These are phyloP conservation scores for Acer saccharum DNA, from an alignment of 345 rosid species.

Conservation along the genomic window DNA sequence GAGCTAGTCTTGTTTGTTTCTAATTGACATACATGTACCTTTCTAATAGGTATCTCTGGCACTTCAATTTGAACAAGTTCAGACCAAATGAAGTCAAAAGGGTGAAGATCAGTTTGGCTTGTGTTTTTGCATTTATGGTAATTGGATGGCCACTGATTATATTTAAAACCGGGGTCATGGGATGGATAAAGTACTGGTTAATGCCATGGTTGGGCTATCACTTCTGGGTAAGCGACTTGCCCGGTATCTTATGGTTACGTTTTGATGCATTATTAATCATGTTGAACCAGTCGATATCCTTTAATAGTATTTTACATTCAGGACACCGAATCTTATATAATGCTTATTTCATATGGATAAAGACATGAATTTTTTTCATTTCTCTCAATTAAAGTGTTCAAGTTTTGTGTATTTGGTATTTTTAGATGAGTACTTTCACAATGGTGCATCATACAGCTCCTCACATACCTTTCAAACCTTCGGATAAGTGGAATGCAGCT, in stretches of 20 bases:
- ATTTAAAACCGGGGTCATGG: constrained; percentile 72
- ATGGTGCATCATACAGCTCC: constrained; percentile 99
- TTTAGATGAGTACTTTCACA: constrained; percentile 96
- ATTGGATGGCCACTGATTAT: constrained; percentile 94
- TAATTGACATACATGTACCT: background rate
- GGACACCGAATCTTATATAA: background rate
- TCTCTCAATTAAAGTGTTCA: background rate
- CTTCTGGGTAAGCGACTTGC: constrained; percentile 71
- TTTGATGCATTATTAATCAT: constrained; percentile 4
- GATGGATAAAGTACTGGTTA: constrained; percentile 92
- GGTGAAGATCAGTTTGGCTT: constrained; percentile 94
- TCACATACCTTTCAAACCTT: constrained; percentile 81
- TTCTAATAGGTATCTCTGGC: constrained; percentile 72
- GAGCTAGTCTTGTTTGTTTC: background rate
- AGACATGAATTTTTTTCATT: background rate
- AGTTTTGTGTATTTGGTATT: constrained; percentile 7
- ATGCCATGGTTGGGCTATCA: constrained; percentile 98
- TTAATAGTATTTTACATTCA: background rate
- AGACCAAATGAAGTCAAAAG: constrained; percentile 78
- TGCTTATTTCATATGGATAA: too few relatives aligned
- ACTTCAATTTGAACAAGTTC: constrained; percentile 81
- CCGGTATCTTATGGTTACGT: constrained; percentile 7
- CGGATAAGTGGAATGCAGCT: constrained; percentile 84
- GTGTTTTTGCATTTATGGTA: constrained; percentile 91
- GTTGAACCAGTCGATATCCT: background rate